Base-by-base conservation (phyloP, 2,329 filamentous ascomycete species). In the Lecanosticta acicola region DNA sequence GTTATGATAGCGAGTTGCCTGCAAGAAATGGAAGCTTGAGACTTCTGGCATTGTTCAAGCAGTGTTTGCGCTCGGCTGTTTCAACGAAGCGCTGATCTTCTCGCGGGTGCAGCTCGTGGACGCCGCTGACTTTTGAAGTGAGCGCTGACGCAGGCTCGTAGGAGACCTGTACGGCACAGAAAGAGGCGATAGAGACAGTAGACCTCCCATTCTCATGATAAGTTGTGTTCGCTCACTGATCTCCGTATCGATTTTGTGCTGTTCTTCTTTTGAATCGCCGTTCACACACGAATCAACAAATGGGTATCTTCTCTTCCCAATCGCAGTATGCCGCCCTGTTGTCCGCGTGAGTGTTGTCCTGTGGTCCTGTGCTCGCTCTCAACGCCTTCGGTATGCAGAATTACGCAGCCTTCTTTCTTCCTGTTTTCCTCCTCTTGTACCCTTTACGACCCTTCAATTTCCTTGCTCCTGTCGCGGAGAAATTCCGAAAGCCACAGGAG, bases 401-500 rank as follows among this genome's bases (percentile, higher is more conserved):
- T 29, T 11, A 29, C 11, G 24, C 11, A 29, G 24, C n/a, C n/a
- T n/a, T n/a, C n/a, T n/a, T n/a, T n/a, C n/a, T n/a, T n/a, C n/a
- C n/a, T n/a, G n/a, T 29, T 5, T 5, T 29, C 24, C 5, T 29
- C 24, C 24, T 29, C 24, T 29, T 29, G 24, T 29, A 29, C 24
- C 11, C 7, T 29, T 29, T 17, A 42, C 39, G 39, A 57, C 8
- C 71, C 71, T 53, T 76, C 73, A 21, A 74, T 59, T 60, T 75
- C 72, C 38, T 59, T 64, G 58, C 73, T 75, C 57, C 69, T 69
- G 52, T 68, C 60, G 44, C 65, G 66, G 52, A 76, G 54, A 57
- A 71, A 76, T 41, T 75, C 70, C 14, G 68, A 66, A 45, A 76
- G 56, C 65, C 68, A 75, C 53, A 69, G 66, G 46, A 76, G 51